A percentile compares a stretch with the other conserved stretches of the same genome.
Conservation (phyloP, 768 basidiomycete genomes). For the Collybiopsis confluens region DNA sequence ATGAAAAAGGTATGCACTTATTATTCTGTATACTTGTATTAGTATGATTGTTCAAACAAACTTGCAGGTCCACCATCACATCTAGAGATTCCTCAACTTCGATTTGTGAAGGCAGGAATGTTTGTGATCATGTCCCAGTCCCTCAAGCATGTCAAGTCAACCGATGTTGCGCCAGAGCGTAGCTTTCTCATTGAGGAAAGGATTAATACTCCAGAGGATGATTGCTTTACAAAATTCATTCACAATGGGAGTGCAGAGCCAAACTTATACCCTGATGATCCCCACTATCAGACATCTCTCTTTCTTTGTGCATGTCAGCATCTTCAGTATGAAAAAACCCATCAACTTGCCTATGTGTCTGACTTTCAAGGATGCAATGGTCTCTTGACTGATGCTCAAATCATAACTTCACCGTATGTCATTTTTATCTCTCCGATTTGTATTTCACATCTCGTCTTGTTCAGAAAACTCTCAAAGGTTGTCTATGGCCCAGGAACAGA, state of each 20-base stretch:
- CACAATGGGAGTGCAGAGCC: neutral
- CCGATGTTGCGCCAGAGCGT: neutral
- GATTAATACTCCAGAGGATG: neutral
- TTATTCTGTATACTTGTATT: neutral
- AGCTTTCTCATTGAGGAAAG: constrained; percentile 3
- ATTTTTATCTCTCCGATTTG: too few relatives aligned
- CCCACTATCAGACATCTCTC: too few relatives aligned
- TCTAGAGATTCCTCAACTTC: neutral
- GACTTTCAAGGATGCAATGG: too few relatives aligned
- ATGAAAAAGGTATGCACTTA: neutral
- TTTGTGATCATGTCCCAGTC: neutral
- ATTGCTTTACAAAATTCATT: constrained; percentile 1
- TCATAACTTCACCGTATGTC: too few relatives aligned
- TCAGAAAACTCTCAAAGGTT: too few relatives aligned
- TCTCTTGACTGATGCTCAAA: too few relatives aligned
- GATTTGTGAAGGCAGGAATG: neutral
- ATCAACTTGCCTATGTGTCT: too few relatives aligned
- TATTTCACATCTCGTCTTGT: too few relatives aligned
- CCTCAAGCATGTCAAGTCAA: neutral
- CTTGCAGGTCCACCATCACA: neutral
- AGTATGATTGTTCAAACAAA: neutral
- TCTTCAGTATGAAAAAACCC: too few relatives aligned
- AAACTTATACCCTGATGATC: neutral
- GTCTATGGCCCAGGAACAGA: too few relatives aligned
- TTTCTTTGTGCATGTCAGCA: too few relatives aligned